These are phyloP conservation scores for Solanum paucissectum DNA, from an alignment of 257 asterid genomes.

Conservation along the genomic window DNA sequence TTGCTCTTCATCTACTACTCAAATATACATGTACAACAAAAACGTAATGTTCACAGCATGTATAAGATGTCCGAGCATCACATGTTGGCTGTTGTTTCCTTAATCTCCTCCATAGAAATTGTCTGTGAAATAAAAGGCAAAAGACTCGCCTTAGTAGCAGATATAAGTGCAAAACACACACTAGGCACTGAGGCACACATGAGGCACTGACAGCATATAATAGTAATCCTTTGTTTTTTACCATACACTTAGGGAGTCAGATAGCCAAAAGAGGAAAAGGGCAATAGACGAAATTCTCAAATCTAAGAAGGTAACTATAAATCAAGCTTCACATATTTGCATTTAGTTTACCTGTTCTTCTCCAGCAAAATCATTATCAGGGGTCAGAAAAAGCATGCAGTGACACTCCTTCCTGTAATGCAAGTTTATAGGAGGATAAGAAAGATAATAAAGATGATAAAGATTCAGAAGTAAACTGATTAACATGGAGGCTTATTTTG, in stretches of 20 bases:
- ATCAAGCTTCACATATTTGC: not conserved
- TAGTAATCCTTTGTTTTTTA: not conserved
- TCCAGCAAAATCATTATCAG: constrained; percentile 92
- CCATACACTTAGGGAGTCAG: not conserved
- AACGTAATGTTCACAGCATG: not conserved
- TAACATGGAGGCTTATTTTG: not conserved
- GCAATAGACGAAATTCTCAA: not conserved
- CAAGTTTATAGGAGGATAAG: not conserved
- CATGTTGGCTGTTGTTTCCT: constrained; percentile 70
- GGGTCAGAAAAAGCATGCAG: constrained; percentile 89
- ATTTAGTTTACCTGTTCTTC: constrained; percentile 57
- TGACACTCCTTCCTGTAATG: constrained; percentile 79
- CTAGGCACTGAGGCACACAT: not conserved
- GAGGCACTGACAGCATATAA: not conserved
- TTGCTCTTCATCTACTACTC: not conserved
- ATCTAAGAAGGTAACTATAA: not conserved
- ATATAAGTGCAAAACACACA: not conserved
- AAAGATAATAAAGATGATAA: not conserved
- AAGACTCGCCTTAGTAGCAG: not conserved
- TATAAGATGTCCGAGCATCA: constrained; percentile 17
- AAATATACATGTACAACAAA: not conserved
- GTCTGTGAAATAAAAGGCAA: constrained; percentile 31
- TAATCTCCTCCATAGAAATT: constrained; percentile 66
- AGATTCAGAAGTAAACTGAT: not conserved
- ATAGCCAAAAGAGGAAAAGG: not conserved